These are phyloP conservation scores for Kluyveromyces sp. DNA, from an alignment of 1,139 yeast genomes.

Conservation along the genomic window DNA sequence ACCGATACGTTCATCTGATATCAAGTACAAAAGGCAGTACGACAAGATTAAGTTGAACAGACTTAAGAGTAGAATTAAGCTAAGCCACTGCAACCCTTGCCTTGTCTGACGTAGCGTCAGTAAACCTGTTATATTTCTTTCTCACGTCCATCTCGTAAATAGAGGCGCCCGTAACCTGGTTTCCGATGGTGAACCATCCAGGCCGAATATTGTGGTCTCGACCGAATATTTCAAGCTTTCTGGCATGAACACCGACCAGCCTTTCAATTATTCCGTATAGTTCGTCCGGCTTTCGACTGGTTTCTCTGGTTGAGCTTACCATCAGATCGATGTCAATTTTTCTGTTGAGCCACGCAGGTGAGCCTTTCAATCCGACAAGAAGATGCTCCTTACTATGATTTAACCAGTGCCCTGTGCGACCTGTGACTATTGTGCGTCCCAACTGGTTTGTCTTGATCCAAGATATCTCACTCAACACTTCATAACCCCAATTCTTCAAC, in stretches of 20 bases:
- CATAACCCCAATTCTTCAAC: slow-evolving; percentile 74
- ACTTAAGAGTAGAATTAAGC: no score
- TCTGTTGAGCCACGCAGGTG: slow-evolving; percentile 64
- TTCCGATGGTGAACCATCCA: slow-evolving; percentile 90
- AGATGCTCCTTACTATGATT: slow-evolving; percentile 92
- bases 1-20: no score
- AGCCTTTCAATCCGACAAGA: slow-evolving; percentile 76
- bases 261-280: slow-evolving; percentile 79
- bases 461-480: slow-evolving; percentile 66
- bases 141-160: slow-evolving; percentile 54
- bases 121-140: slow-evolving; percentile 22
- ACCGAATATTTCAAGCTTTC: slow-evolving; percentile 85
- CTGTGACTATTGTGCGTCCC: slow-evolving; percentile 84
- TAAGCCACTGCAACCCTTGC: no score
- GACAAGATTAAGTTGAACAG: no score
- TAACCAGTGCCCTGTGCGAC: slow-evolving; percentile 95
- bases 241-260: slow-evolving; percentile 63
- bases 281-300: slow-evolving; percentile 88
- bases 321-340: slow-evolving; percentile 67
- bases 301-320: slow-evolving; percentile 79
- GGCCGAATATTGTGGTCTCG: slow-evolving; percentile 77
- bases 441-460: slow-evolving; percentile 91
- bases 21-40: no score
- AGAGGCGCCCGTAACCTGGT: slow-evolving; percentile 59
- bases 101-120: no score